phyloP scores from a whole-genome alignment of 768 basidiomycete genomes.

The Tylopilus rubrobrunneus region DNA sequence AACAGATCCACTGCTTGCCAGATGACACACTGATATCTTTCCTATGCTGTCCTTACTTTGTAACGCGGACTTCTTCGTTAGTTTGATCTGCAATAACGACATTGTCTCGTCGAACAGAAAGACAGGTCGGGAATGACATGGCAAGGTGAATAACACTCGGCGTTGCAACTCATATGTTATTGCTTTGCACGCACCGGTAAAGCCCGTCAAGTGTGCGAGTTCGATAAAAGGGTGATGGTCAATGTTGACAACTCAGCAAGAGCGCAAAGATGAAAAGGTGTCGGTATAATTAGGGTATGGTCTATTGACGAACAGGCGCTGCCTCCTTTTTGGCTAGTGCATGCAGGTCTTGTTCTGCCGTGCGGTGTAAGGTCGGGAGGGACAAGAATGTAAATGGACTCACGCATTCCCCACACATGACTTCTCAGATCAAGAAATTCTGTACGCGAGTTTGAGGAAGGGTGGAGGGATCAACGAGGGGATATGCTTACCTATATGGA shows the following conservation, averaged over 20 bases:
- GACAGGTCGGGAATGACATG: neutral
- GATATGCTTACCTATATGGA: slow-evolving; percentile 61
- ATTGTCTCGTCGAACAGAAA: neutral
- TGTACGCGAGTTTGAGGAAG: slow-evolving; percentile 22
- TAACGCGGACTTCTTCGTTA: neutral
- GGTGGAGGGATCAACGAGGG: slow-evolving; percentile 6
- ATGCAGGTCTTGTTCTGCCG: slow-evolving; percentile 76
- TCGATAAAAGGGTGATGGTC: neutral
- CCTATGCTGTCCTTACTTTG: neutral
- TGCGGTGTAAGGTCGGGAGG: neutral
- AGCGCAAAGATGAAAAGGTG: neutral
- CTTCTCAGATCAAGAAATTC: slow-evolving; percentile 79
- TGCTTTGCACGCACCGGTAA: too few relatives aligned
- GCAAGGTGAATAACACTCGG: neutral
- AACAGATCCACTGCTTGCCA: neutral
- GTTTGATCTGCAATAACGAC: neutral
- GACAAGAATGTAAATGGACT: slow-evolving; percentile 31
- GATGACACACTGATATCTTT: neutral
- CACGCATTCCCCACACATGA: slow-evolving; percentile 87
- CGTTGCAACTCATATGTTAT: too few relatives aligned
- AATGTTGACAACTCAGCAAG: neutral
- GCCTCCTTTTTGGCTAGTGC: slow-evolving; percentile 65
- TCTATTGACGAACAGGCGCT: slow-evolving; percentile 54
- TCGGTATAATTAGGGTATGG: slow-evolving; percentile 8
- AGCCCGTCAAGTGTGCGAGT: too few relatives aligned